phyloP scores from a whole-genome alignment of 108 stramenopile species.

The Cyclostephanos invisitatus region DNA sequence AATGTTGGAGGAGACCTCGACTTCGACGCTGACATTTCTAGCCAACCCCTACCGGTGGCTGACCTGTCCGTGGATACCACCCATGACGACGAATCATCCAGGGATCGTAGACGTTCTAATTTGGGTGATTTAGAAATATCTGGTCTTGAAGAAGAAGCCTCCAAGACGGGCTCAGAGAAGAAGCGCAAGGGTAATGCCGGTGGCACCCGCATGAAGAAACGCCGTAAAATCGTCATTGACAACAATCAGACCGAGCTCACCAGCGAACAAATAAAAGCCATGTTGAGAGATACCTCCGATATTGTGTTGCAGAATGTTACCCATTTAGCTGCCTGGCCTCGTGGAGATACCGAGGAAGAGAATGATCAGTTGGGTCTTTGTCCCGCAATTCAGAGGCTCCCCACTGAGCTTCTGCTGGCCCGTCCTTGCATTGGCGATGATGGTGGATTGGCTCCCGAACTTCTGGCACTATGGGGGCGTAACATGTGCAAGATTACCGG shows the following conservation, averaged over 20 bases:
- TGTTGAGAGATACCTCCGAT: constrained; percentile 76
- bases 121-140: constrained; percentile 53
- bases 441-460: constrained; percentile 65
- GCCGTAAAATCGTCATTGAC: constrained; percentile 82
- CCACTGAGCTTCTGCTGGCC: constrained; percentile 57
- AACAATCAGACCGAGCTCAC: constrained; percentile 81
- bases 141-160: constrained; percentile 25
- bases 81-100: constrained; percentile 55
- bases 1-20: constrained; percentile 36
- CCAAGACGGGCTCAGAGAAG: constrained; percentile 21
- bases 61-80: constrained; percentile 46
- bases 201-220: constrained; percentile 66
- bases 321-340: constrained; percentile 59
- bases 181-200: constrained; percentile 37
- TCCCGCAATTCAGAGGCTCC: constrained; percentile 32
- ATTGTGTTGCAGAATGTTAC: constrained; percentile 53
- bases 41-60: constrained; percentile 36
- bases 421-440: constrained; percentile 80
- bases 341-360: constrained; percentile 50
- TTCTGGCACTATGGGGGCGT: constrained; percentile 65
- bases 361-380: constrained; percentile 14
- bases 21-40: constrained; percentile 42
- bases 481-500: constrained; percentile 64
- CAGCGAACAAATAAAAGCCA: constrained; percentile 74
- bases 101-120: constrained; percentile 31